Percentiles rank a stretch among this genome's conserved stretches.
phyloP scores from a whole-genome alignment of 2,329 filamentous ascomycete genomes.

The Pseudogymnoascus sp. region DNA sequence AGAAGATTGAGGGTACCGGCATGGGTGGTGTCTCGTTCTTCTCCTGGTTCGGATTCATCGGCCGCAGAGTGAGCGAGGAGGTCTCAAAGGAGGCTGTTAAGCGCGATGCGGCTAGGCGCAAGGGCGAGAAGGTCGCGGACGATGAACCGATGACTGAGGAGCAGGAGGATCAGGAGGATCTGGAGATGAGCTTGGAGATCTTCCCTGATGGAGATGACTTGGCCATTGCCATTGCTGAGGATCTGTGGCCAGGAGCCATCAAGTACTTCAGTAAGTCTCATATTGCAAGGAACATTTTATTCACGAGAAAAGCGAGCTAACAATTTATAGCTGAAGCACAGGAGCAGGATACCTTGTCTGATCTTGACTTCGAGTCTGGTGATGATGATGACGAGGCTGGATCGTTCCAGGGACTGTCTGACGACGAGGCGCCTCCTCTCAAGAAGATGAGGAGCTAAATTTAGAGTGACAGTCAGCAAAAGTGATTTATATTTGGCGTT shows the following conservation, averaged over 20 bases:
- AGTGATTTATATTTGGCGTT: constrained; percentile 4
- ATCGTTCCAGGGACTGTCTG: not conserved
- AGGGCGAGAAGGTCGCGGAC: constrained; percentile 34
- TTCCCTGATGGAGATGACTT: constrained; percentile 83
- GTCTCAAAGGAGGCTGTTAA: constrained; percentile 58
- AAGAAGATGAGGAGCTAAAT: constrained; percentile 8
- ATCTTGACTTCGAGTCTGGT: constrained; percentile 63
- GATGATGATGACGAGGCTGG: constrained; percentile 45
- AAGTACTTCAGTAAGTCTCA: constrained; percentile 75
- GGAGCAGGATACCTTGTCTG: constrained; percentile 58
- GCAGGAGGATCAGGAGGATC: constrained; percentile 45
- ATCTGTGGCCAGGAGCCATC: constrained; percentile 81
- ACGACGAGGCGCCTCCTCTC: not conserved
- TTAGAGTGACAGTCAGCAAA: not conserved
- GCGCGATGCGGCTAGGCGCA: constrained; percentile 52
- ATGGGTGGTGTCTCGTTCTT: constrained; percentile 74
- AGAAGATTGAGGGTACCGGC: constrained; percentile 49
- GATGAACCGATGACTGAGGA: constrained; percentile 36
- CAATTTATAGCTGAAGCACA: constrained; percentile 55
- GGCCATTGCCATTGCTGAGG: constrained; percentile 72
- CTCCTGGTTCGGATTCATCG: constrained; percentile 76
- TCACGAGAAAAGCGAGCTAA: not conserved
- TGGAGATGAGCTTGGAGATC: constrained; percentile 67
- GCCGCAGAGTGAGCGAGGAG: constrained; percentile 60
- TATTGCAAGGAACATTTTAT: constrained; percentile 30